Base-by-base conservation (phyloP, 352 stramenopile genomes). In the Pythium vanterpoolii region DNA sequence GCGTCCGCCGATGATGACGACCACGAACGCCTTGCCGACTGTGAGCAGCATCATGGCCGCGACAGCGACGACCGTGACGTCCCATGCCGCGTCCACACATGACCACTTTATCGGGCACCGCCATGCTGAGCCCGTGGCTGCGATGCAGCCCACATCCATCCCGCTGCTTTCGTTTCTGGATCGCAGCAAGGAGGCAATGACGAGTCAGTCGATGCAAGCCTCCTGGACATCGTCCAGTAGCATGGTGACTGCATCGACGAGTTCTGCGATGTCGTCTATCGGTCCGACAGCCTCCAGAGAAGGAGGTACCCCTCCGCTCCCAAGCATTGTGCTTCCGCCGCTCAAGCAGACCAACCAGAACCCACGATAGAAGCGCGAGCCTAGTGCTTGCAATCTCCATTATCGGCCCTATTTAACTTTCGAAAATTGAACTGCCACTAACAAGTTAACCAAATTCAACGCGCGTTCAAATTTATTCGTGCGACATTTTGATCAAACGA, bases 101-200 rank as follows among this genome's bases (percentile, higher is more conserved):
- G 51, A 47, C 23, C 62, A 63, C 27, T 64, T 64, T 30, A 18
- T 56, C 11, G 54, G 55, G 21, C 62, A 63, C 33, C 50, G 36
- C 10, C 54, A 57, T 28, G 31, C 36, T 7, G 47, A 64, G 33
- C 55, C 34, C 0, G 21, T 46, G 5, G 13, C 28, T 19, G n/a
- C 62, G 4, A 21, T 60, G 2, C 42, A 69, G 33, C 62, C 62
- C 24, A 69, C 56, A 5, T 64, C 62, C 5, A 57, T 64, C 43
- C 49, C 62, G 10, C 30, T 69, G 36, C 43, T 69, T 0, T 69
- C 62, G 33, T 69, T 69, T 36, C 44, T 69, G 26, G 51, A 63
- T 30, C 53, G 61, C 45, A 55, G 1, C 28, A 64, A 64, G 43
- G 62, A 61, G 7, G 26, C 50, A 3, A 26, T 14, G 34, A 24